These are phyloP conservation scores for Stemphylium vesicarium DNA, from an alignment of 2,329 filamentous ascomycete genomes.

Conservation along the genomic window DNA sequence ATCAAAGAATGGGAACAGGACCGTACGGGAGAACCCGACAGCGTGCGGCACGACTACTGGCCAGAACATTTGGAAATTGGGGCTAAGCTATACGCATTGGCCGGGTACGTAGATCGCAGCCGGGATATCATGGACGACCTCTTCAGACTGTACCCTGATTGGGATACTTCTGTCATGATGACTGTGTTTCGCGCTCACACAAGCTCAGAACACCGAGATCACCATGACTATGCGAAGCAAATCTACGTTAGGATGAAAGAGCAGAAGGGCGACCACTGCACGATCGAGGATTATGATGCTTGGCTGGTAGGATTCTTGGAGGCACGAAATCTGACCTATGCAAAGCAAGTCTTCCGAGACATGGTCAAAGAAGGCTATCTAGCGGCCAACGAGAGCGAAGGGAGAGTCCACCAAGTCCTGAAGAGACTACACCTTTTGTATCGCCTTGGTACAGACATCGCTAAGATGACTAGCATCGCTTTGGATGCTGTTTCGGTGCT, in stretches of 20 bases:
- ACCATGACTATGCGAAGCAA: constrained; percentile 59
- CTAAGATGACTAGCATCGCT: constrained; percentile 37
- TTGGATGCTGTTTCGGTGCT: constrained; percentile 57
- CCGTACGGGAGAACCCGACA: constrained; percentile 5
- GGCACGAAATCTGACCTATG: constrained; percentile 68
- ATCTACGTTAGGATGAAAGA: constrained; percentile 63
- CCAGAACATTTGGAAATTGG: constrained; percentile 66
- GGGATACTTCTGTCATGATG: constrained; percentile 65
- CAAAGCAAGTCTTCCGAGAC: constrained; percentile 80
- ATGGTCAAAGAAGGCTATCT: constrained; percentile 72
- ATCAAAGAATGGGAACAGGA: constrained; percentile 42
- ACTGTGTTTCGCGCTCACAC: constrained; percentile 74
- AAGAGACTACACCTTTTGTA: constrained; percentile 37
- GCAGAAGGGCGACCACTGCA: constrained; percentile 65
- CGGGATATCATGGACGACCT: constrained; percentile 63
- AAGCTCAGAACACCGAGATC: constrained; percentile 50
- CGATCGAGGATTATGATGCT: constrained; percentile 76
- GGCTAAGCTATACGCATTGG: constrained; percentile 66
- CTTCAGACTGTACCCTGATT: constrained; percentile 53
- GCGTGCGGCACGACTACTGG: constrained; percentile 32
- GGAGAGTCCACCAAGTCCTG: constrained; percentile 27
- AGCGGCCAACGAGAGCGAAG: constrained; percentile 50
- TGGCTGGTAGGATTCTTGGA: constrained; percentile 74
- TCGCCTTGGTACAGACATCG: constrained; percentile 36
- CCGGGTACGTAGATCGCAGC: constrained; percentile 65